Base-by-base conservation (phyloP, 345 rosid genomes). In the Cardiospermum halicacabum region DNA sequence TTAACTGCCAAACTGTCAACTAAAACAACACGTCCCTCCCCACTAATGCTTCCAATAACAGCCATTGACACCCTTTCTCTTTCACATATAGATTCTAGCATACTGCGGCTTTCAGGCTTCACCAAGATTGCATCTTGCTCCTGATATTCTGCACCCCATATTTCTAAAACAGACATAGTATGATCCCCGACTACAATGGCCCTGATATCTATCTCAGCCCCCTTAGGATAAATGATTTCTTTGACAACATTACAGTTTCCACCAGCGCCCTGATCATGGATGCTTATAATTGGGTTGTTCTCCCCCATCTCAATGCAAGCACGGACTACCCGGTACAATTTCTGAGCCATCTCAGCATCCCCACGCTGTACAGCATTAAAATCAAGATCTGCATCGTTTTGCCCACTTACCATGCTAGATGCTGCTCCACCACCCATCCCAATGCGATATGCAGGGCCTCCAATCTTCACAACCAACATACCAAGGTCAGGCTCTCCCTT, bases 401-500 rank as follows among this genome's bases (percentile, higher is more conserved):
- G 95, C n/a, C 97, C 95, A 81, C 98, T 90, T 36, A 86, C 98
- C 98, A 86, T 93, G 81, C 96, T 93, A 1, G 96, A 90, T n/a
- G 96, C 97, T 12, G 96, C 98, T 16, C 96, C 97, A 56, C 98
- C 97, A 63, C 97, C 96, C 97, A 90, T 93, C 43, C 97, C 97
- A 69, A 93, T 93, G 19, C 91, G 88, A 73, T 93, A 93, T 31
- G 97, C 98, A 66, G 98, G 96, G 40, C 98, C 98, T 67, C 97
- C 98, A 76, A 93, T 86, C 81, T 93, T 93, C 1, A 93, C 97
- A 60, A 90, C 97, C 69, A 93, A 69, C 97, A 90, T 90, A 21
- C 96, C 98, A 45, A 84, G 74, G 48, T 93, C 96, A 54, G 97
- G 92, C 49, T 90, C 89, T 30, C 88, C 96, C 78, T 90, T 93